Conservation (phyloP, 805 yeast species). For the Blastobotrys muscicola region DNA sequence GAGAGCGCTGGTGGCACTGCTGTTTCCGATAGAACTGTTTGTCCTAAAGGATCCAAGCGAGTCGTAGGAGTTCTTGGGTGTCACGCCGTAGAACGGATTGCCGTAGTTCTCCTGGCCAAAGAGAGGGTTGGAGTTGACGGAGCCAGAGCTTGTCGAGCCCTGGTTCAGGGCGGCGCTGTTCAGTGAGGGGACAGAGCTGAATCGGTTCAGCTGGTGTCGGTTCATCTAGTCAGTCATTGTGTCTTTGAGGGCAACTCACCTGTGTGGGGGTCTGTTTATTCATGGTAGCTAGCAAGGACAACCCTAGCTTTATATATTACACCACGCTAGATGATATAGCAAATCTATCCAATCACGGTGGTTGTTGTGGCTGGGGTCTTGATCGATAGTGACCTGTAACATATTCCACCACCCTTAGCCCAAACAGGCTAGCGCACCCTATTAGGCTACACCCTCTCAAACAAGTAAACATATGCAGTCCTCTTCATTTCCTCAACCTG, state of each 20-base stretch:
- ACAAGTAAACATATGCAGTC: conserved; percentile 41
- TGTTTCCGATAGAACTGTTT: conserved; percentile 3
- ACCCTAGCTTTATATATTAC: background rate
- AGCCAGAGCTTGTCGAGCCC: background rate
- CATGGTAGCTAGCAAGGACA: background rate
- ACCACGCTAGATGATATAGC: background rate
- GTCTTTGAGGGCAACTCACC: background rate
- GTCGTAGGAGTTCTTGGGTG: conserved; percentile 14
- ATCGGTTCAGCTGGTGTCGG: conserved; percentile 2
- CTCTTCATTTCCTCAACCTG: conserved; percentile 36
- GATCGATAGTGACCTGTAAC: background rate
- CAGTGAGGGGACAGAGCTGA: conserved; percentile 3
- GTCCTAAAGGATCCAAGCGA: conserved; percentile 13
- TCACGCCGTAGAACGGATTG: conserved; percentile 3
- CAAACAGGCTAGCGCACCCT: background rate
- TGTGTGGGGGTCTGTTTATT: background rate
- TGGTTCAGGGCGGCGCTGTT: background rate
- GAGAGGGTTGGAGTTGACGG: background rate
- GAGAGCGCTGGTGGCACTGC: conserved; percentile 4
- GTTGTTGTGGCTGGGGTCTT: background rate
- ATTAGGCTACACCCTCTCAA: conserved; percentile 19
- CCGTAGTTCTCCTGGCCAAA: background rate
- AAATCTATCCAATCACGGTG: background rate
- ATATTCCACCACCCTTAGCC: background rate
- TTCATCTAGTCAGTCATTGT: background rate